phyloP scores from a whole-genome alignment of 2,329 filamentous ascomycete genomes.

The Aspergillus nomiae region DNA sequence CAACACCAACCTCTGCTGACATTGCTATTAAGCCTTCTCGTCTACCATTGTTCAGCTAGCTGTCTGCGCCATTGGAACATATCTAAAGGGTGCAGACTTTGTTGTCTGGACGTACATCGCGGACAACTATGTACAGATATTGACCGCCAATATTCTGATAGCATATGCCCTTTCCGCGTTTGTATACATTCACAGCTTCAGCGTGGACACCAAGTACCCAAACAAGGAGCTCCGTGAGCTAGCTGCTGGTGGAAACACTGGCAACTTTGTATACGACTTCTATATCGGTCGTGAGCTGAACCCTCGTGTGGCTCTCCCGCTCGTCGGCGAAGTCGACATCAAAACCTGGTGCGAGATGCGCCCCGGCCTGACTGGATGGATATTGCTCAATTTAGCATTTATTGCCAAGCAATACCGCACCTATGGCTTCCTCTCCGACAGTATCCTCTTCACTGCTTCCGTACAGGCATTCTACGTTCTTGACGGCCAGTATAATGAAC shows the following conservation, averaged over 20 bases:
- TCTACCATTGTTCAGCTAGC: constrained; percentile 70
- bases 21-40: constrained; percentile 60
- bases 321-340: constrained; percentile 71
- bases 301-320: constrained; percentile 65
- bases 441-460: constrained; percentile 73
- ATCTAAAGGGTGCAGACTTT: constrained; percentile 74
- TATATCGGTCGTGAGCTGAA: constrained; percentile 94
- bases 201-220: constrained; percentile 58
- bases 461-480: constrained; percentile 79
- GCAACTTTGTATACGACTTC: constrained; percentile 88
- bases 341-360: constrained; percentile 85
- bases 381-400: constrained; percentile 78
- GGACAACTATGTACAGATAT: constrained; percentile 81
- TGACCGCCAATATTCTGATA: constrained; percentile 78
- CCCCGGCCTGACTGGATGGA: constrained; percentile 83
- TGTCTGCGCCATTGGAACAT: constrained; percentile 70
- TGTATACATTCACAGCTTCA: constrained; percentile 78
- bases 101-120: constrained; percentile 85
- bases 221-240: constrained; percentile 73
- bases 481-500: constrained; percentile 80
- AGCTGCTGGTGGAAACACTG: constrained; percentile 74
- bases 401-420: constrained; percentile 81
- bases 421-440: constrained; percentile 78
- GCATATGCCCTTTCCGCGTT: constrained; percentile 70
- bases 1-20: constrained; percentile 5